Evolutionary conservation across 75 land plant species (phyloP), one percentile per base, ranked within the genome.

Genomic region (Sequoia sempervirens): DNA sequence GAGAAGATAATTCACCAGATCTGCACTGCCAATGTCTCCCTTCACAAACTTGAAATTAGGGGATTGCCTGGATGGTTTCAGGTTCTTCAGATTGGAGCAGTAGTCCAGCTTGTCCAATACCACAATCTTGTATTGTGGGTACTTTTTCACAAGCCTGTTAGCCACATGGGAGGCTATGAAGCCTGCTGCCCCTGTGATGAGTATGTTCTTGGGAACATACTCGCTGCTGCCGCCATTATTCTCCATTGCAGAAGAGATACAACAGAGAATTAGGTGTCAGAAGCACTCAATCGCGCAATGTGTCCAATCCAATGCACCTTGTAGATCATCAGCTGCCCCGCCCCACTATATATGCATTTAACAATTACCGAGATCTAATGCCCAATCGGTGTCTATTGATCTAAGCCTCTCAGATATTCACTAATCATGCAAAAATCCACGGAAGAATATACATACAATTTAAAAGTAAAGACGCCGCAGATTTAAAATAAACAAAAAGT

Each of bases 71-170:
- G 94, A 93, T 3, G 90, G 93, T 17, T 66, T 47, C 79, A 93
- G 90, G 78, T 93, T 93, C 85, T 93, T 92, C 53, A 93, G 84
- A 83, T 89, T 93, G 45, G 94, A 93, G 83, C 94, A 93, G 86
- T 93, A 93, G 53, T 93, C 94, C 50, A 93, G 94, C 86, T 93
- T 93, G 85, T 93, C 94, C 79, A 93, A 88, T 3, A 93, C 94
- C 80, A 93, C 94, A 81, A 93, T 92, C 85, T 90, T 93, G 90
- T 93, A 93, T 13, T 87, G 83, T 41, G 94, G 94, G 87, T 93
- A 92, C 82, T 85, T 90, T 1, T 92, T 80, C 70, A 93, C 83
- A 26, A 93, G 90, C 69, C 94, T 80, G 56, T 93, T 93, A 14
- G 93, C 91, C 28, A 92, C 94, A 86, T 92, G 94, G 36, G 91